A percentile compares a stretch with the other conserved stretches of the same genome.
Conservation (phyloP, 108 stramenopile genomes). For the Seminavis robusta region DNA sequence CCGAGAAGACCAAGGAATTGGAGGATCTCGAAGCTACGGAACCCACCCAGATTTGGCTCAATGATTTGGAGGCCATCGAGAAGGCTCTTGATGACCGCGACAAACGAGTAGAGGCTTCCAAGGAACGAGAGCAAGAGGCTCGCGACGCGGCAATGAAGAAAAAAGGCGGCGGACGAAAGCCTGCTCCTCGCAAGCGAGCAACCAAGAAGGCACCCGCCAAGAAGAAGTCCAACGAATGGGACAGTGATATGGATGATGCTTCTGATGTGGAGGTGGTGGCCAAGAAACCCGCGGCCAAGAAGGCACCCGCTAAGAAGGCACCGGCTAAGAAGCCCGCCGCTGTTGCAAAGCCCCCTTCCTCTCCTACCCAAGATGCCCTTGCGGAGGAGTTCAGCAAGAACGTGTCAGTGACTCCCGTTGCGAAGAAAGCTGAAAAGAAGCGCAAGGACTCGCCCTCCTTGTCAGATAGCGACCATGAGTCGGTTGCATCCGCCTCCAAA, state of each 20-base stretch:
- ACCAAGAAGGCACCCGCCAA: constrained; percentile 25
- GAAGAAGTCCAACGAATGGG: constrained; percentile 61
- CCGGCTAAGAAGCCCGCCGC: constrained; percentile 7
- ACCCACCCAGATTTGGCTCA: constrained; percentile 86
- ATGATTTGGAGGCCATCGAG: constrained; percentile 93
- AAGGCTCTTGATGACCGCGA: constrained; percentile 85
- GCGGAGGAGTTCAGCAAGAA: too few species aligned
- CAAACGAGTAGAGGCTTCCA: constrained; percentile 37
- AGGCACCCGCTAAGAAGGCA: constrained; percentile 1
- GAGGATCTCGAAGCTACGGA: constrained; percentile 71
- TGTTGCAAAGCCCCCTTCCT: constrained; percentile 1
- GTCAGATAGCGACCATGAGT: too few species aligned
- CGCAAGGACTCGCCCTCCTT: too few species aligned
- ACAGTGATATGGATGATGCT: constrained; percentile 40
- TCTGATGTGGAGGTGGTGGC: constrained; percentile 40
- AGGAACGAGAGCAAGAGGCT: constrained; percentile 54
- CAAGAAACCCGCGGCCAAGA: constrained; percentile 4
- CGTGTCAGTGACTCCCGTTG: too few species aligned
- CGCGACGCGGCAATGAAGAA: too few species aligned
- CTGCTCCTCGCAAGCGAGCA: constrained; percentile 19
- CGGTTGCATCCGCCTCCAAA: too few species aligned
- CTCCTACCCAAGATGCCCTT: too few species aligned
- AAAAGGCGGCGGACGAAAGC: constrained; percentile 43
- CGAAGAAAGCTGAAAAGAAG: not conserved
- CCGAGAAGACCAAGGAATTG: constrained; percentile 79